Evolutionary conservation across 1,284 basidiomycete species (phyloP), one percentile per base, ranked within the genome.

Genomic region (Cutaneotrichosporon curvatum): DNA sequence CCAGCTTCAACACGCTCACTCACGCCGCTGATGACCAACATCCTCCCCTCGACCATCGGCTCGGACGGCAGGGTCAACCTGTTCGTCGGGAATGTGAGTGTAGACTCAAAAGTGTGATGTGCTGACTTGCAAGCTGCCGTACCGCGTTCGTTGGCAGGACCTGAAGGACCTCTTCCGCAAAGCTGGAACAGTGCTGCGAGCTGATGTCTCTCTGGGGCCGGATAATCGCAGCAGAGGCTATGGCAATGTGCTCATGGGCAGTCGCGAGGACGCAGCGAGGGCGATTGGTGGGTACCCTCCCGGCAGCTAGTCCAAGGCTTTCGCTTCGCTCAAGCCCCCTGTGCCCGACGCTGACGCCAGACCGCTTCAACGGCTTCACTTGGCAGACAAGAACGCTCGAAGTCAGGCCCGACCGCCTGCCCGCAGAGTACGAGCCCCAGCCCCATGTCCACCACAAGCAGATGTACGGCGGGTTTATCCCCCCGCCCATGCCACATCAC

Each of bases 161-260:
- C 80, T 98, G 56, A 97, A 98, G 65, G 94, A 97, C 69, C 80
- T 97, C 40, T 96, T 97, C 71, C 83, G 94, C 41, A 85, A 87
- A 57, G 87, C 90, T 2, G 94, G 94, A 39, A 94, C 90, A 0
- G 91, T 98, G 45, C 78, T 96, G 18, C 82, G 94, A 30, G 92
- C 94, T 7, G 94, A 96, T 64, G 89, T 95, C 42, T 87, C 86
- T 12, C 78, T 95, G 1, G 88, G 88, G 1, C 86, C 87, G 2
- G 91, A 95, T 65, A 94, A 94, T 62, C 78, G 91, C 58, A 89
- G 85, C 47, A 79, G 89, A 48, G 92, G 92, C 1, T 91, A 91
- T 63, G 92, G 92, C 18, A 95, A 89, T 4, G 90, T 96, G 7
- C 77, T 96, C 18, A 82, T 95, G 53, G 87, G 88, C 2, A 85